Base-by-base conservation (phyloP, 768 basidiomycete genomes). In the Asterophora lycoperdoides region DNA sequence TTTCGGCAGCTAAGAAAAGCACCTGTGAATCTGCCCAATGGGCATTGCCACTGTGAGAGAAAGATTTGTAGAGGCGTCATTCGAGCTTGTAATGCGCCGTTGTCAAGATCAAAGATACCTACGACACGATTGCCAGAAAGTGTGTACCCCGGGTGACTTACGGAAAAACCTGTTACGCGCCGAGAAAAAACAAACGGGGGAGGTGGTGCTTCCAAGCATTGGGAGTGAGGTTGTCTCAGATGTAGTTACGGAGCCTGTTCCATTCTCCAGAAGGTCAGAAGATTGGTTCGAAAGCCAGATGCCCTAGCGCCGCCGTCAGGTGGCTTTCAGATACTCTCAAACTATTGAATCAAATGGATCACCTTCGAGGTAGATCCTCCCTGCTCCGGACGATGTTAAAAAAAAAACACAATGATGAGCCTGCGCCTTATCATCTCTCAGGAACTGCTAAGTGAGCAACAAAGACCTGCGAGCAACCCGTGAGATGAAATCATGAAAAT, bases 381-480 rank as follows among this genome's bases (percentile, higher is more conserved):
- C 23, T 23, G 23, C 23, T 23, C 23, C 23, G 23, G 23, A 23
- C 23, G 30, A 14, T 43, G 42, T 19, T 19, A 19, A 19, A 32
- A 33, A 19, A 19, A 32, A 17, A 43, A 32, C 20, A 32, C 20
- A 14, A 14, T 28, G 40, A 41, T 41, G 40, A 43, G 17, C 30
- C 42, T 33, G 42, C 32, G 33, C n/a, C 38, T 38, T 39, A 35
- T 9, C 35, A 44, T 49, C 35, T 15, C 26, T 37, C 49, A 48
- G 52, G 51, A 44, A 48, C 45, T 9, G 15, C 19, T 8, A 43
- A 17, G 15, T 34, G 13, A 19, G 34, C 19, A 8, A 17, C 5
- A 28, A 48, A 26, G 30, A 28, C 30, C 18, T 11, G 32, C 15
- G 14, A 28, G 29, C 29, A 9, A 18, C 35, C 28, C 8, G 43